phyloP scores from a whole-genome alignment of 2,329 filamentous ascomycete species.

The Hymenoscyphus infarciens region DNA sequence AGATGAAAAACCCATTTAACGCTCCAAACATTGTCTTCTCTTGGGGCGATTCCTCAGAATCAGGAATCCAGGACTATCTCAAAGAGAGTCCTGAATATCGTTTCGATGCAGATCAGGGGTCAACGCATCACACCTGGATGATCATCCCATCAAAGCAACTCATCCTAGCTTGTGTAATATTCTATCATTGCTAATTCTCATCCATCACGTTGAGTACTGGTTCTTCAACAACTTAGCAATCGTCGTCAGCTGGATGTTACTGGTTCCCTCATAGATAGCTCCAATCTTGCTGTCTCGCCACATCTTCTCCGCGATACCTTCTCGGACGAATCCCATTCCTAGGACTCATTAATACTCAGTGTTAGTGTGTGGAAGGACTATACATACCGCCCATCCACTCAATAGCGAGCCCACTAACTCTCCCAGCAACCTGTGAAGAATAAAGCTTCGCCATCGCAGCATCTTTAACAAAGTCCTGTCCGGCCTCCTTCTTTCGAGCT shows the following conservation, averaged over 20 bases:
- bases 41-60: background rate
- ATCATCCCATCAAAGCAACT: background rate
- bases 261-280: conserved; percentile 92
- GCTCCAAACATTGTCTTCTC: too few relatives aligned
- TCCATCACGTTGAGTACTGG: conserved; percentile 54
- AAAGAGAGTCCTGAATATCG: background rate
- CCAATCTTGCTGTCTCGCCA: conserved; percentile 98
- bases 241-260: conserved; percentile 69
- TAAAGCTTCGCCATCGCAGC: conserved; percentile 98
- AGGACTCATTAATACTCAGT: background rate
- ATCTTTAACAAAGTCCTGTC: conserved; percentile 90
- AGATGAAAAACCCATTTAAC: too few relatives aligned
- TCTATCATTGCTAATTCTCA: background rate
- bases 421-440: conserved; percentile 86
- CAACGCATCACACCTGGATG: background rate
- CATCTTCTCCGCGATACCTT: conserved; percentile 96
- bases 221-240: conserved; percentile 69
- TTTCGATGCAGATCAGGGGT: background rate
- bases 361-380: background rate
- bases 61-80: background rate
- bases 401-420: conserved; percentile 78
- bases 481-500: conserved; percentile 95
- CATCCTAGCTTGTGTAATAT: background rate
- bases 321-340: conserved; percentile 89
- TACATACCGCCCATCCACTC: conserved; percentile 91